A percentile compares a stretch with the other conserved stretches of the same genome.
Conservation (phyloP, 306 rosid species). For the Urtica urens region DNA sequence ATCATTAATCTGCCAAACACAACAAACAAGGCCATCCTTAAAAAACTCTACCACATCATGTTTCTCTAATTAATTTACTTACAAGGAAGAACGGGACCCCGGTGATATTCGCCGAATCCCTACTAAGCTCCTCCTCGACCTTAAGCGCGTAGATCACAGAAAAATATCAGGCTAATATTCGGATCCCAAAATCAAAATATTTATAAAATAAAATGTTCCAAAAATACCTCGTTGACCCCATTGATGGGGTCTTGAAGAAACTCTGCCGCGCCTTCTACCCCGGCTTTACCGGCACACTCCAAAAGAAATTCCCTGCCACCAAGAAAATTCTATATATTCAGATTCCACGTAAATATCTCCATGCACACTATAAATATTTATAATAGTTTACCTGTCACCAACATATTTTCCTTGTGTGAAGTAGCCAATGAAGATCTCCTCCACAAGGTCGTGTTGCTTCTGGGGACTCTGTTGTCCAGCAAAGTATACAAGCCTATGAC, state of each 20-base stretch:
- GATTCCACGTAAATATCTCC: background rate
- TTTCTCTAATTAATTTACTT: slow-evolving; percentile 17
- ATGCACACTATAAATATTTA: background rate
- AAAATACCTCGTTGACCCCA: slow-evolving; percentile 63
- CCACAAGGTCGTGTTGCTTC: slow-evolving; percentile 75
- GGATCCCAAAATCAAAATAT: too few relatives aligned
- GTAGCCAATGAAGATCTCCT: slow-evolving; percentile 65
- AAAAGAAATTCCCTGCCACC: slow-evolving; percentile 70
- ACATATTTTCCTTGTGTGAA: slow-evolving; percentile 78
- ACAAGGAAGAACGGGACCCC: slow-evolving; percentile 80
- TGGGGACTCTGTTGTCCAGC: slow-evolving; percentile 57
- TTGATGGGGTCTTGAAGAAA: slow-evolving; percentile 63
- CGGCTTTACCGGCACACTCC: slow-evolving; percentile 64
- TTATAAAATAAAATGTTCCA: too few relatives aligned
- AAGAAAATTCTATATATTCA: background rate
- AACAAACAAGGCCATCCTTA: background rate
- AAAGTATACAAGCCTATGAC: slow-evolving; percentile 78
- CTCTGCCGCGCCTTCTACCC: slow-evolving; percentile 73
- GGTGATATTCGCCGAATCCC: slow-evolving; percentile 34
- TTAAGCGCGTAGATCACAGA: slow-evolving; percentile 21
- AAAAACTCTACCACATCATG: background rate
- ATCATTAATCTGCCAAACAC: slow-evolving; percentile 68
- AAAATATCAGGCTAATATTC: background rate
- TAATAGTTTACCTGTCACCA: slow-evolving; percentile 50
- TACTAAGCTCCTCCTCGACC: slow-evolving; percentile 64